Percentiles rank a stretch among this genome's conserved stretches.
Evolutionary conservation across 306 rosid genomes (phyloP).

Genomic region (Pyrus pyrifolia): DNA sequence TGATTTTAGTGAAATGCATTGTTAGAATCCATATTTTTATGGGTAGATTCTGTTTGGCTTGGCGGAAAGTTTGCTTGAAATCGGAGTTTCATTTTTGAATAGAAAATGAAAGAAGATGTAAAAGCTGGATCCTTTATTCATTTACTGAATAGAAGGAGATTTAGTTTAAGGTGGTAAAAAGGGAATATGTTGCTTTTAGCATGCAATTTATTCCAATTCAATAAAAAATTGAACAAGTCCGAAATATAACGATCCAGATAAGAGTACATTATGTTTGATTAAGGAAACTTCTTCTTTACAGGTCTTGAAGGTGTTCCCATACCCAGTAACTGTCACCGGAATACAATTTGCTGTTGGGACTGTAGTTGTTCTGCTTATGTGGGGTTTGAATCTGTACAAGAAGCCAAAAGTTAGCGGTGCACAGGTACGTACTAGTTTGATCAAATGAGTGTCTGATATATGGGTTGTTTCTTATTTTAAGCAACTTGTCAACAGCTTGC

Average conservation of each 20-base stretch:
- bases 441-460: not conserved
- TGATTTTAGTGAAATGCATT: too few relatives aligned
- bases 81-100: too few relatives aligned
- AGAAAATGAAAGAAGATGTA: too few relatives aligned
- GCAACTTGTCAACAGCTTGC: constrained; percentile 50
- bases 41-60: too few relatives aligned
- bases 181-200: not conserved
- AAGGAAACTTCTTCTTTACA: constrained; percentile 24
- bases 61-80: too few relatives aligned
- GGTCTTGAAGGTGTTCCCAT: constrained; percentile 78
- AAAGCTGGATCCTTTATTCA: too few relatives aligned
- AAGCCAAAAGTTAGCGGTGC: constrained; percentile 55
- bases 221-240: too few relatives aligned
- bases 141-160: too few relatives aligned
- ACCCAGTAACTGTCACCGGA: constrained; percentile 59
- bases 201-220: not conserved
- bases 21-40: too few relatives aligned
- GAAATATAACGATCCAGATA: not conserved
- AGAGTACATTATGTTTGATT: not conserved
- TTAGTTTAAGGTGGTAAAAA: not conserved
- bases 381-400: constrained; percentile 76
- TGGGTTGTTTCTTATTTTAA: constrained; percentile 5
- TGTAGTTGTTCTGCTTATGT: constrained; percentile 58
- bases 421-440: constrained; percentile 50
- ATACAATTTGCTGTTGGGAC: constrained; percentile 72